Conservation (phyloP, 2,329 filamentous ascomycete genomes). For the Nannizzia gypsea region DNA sequence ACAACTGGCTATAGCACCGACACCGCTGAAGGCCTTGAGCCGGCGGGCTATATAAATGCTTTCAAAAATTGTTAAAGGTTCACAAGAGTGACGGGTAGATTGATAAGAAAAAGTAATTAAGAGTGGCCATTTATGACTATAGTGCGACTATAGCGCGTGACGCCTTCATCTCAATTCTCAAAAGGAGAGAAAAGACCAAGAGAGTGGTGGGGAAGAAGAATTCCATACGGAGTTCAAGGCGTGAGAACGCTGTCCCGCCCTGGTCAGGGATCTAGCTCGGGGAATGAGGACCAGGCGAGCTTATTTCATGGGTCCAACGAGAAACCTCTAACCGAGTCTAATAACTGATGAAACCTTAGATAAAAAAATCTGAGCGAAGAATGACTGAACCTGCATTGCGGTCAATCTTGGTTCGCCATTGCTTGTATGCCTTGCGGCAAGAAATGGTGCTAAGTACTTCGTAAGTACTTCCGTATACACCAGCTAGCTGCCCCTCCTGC, state of each 20-base stretch:
- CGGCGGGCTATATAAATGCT: background rate
- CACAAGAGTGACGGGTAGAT: background rate
- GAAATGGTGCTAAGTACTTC: no score
- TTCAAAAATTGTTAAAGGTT: background rate
- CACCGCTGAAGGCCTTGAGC: background rate
- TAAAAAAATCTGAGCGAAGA: background rate
- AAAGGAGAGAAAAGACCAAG: background rate
- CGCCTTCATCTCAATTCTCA: background rate
- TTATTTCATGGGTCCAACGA: background rate
- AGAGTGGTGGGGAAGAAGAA: background rate
- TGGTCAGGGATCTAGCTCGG: background rate
- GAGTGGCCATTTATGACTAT: background rate
- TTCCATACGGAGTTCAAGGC: background rate
- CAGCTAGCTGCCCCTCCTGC: background rate
- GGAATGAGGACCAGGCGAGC: background rate
- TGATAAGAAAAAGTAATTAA: background rate
- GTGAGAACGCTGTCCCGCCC: background rate
- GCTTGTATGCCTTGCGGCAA: background rate
- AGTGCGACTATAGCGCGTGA: background rate
- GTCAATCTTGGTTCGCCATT: background rate
- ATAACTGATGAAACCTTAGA: background rate
- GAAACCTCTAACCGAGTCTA: background rate
- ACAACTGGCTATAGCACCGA: background rate
- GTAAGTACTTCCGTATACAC: background rate
- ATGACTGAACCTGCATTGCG: no score